Percentiles rank a stretch among this genome's conserved stretches.
Evolutionary conservation across 2,329 filamentous ascomycete genomes (phyloP).

Genomic region (Fusarium humuli): DNA sequence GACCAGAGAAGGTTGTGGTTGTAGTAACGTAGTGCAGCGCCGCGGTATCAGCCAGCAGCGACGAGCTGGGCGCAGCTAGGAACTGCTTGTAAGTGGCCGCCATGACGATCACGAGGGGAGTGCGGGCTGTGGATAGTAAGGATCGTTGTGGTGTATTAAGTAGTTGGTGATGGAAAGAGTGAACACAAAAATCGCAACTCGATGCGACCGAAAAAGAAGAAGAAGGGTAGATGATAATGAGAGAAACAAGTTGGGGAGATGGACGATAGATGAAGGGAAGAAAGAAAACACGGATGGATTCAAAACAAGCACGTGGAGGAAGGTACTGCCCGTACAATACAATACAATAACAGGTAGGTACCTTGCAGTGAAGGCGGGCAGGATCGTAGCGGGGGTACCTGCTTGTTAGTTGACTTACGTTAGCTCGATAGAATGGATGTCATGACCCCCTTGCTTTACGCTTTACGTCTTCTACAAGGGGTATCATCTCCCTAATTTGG

Average conservation of each 20-base stretch:
- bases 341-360: background rate
- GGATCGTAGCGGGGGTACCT: constrained; percentile 29
- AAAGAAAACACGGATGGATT: constrained; percentile 41
- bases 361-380: constrained; percentile 31
- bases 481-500: constrained; percentile 17
- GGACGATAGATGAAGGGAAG: constrained; percentile 29
- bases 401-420: constrained; percentile 20
- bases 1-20: constrained; percentile 76
- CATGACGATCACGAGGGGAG: constrained; percentile 49
- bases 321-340: background rate
- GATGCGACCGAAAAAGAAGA: constrained; percentile 21
- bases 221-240: constrained; percentile 14
- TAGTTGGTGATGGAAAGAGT: constrained; percentile 5
- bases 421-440: background rate
- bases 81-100: constrained; percentile 76
- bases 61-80: constrained; percentile 72
- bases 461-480: constrained; percentile 20
- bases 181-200: constrained; percentile 20
- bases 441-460: constrained; percentile 15
- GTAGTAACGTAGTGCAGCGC: constrained; percentile 91
- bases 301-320: constrained; percentile 48
- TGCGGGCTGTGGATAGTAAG: constrained; percentile 29
- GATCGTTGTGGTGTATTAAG: constrained; percentile 14
- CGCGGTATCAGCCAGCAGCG: constrained; percentile 72
- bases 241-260: constrained; percentile 10